Percentiles rank a stretch among this genome's conserved stretches.
Conservation (phyloP, 345 rosid species). For the Trapa bicornis region DNA sequence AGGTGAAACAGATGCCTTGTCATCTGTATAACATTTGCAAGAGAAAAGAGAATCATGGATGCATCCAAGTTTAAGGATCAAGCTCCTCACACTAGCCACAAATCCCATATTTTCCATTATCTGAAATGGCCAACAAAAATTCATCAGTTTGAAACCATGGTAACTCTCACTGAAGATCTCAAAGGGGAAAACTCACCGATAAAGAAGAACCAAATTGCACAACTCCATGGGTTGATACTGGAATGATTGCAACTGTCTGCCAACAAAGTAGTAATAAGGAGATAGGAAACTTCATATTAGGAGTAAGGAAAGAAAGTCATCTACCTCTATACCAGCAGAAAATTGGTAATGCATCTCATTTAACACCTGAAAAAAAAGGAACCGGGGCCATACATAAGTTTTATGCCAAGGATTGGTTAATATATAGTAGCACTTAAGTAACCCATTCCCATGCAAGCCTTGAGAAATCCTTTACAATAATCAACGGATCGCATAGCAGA, state of each 20-base stretch:
- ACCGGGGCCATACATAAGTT: not conserved
- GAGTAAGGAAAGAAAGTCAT: not conserved
- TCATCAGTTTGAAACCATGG: not conserved
- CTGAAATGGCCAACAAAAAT: constrained; percentile 11
- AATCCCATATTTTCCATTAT: constrained; percentile 69
- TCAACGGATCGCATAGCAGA: not conserved
- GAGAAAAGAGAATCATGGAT: constrained; percentile 62
- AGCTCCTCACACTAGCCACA: constrained; percentile 59
- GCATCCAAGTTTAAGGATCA: constrained; percentile 65
- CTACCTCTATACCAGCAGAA: constrained; percentile 88
- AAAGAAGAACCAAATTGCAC: constrained; percentile 78
- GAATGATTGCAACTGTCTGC: constrained; percentile 81
- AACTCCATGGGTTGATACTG: constrained; percentile 75
- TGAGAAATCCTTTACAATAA: not conserved
- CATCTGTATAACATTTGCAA: constrained; percentile 27
- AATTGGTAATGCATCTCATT: constrained; percentile 69
- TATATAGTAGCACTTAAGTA: not conserved
- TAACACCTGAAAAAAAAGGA: constrained; percentile 32
- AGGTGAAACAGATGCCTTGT: constrained; percentile 21
- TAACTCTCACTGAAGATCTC: not conserved
- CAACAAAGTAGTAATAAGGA: constrained; percentile 1
- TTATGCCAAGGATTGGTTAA: not conserved
- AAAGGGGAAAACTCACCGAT: constrained; percentile 24
- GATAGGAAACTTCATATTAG: not conserved
- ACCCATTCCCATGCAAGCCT: not conserved